These are phyloP conservation scores for Inga laurina DNA, from an alignment of 306 rosid genomes.

Conservation along the genomic window DNA sequence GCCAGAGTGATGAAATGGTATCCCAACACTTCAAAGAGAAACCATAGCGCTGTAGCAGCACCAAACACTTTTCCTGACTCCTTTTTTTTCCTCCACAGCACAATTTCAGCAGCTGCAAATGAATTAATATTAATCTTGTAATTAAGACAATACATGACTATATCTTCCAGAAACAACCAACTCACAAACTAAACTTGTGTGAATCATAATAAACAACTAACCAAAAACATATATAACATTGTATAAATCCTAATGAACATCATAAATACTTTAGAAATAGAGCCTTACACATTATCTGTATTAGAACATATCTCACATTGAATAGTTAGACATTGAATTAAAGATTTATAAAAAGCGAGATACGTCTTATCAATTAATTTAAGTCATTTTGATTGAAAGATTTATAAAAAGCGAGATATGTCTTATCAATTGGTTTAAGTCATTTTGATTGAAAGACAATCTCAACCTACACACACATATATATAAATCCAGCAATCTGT, in stretches of 20 bases:
- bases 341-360: too few relatives aligned
- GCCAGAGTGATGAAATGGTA: slow-evolving; percentile 74
- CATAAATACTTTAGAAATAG: neutral
- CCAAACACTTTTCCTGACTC: slow-evolving; percentile 60
- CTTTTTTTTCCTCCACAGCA: slow-evolving; percentile 69
- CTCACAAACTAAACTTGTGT: neutral
- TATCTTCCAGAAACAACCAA: neutral
- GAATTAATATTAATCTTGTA: neutral
- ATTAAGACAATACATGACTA: neutral
- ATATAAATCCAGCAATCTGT: too few relatives aligned
- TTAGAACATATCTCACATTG: too few relatives aligned
- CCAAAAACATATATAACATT: neutral
- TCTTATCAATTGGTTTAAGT: too few relatives aligned
- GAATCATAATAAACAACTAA: neutral
- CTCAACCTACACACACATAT: too few relatives aligned
- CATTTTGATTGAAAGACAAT: too few relatives aligned
- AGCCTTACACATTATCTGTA: neutral
- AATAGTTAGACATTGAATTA: too few relatives aligned
- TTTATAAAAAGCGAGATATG: too few relatives aligned
- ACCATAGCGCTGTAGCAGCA: slow-evolving; percentile 77
- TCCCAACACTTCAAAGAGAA: slow-evolving; percentile 70
- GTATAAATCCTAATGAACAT: neutral
- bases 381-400: too few relatives aligned
- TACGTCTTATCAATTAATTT: too few relatives aligned
- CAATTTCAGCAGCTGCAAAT: slow-evolving; percentile 65